These are phyloP conservation scores for Arthroderma sp. DNA, from an alignment of 2,329 filamentous ascomycete species.

Conservation along the genomic window DNA sequence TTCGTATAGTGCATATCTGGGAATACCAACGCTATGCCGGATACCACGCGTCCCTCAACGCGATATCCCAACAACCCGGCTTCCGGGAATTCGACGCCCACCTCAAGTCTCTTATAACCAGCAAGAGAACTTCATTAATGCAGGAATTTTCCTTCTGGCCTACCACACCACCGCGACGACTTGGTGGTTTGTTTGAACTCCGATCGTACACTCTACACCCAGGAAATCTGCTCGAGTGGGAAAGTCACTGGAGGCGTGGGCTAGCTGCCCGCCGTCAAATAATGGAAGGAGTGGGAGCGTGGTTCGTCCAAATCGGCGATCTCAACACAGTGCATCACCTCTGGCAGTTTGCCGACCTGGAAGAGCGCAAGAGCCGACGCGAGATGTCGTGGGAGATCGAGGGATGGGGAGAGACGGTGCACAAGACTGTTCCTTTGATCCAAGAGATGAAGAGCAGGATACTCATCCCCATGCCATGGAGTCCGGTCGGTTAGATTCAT, in stretches of 20 bases:
- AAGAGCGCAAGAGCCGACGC: slow-evolving; percentile 77
- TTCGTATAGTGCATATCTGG: slow-evolving; percentile 80
- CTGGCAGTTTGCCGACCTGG: slow-evolving; percentile 95
- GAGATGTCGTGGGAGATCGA: slow-evolving; percentile 93
- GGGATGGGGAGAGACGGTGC: slow-evolving; percentile 93
- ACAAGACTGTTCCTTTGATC: slow-evolving; percentile 96
- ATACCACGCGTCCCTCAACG: slow-evolving; percentile 82
- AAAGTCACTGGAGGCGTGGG: slow-evolving; percentile 92
- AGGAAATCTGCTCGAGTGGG: slow-evolving; percentile 93
- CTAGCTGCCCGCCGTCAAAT: slow-evolving; percentile 84
- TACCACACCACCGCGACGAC: slow-evolving; percentile 73
- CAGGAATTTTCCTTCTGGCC: slow-evolving; percentile 99
- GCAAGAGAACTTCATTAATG: slow-evolving; percentile 86
- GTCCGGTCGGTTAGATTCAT: slow-evolving; percentile 59
- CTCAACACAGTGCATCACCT: slow-evolving; percentile 96
- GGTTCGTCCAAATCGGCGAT: slow-evolving; percentile 97
- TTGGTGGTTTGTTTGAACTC: slow-evolving; percentile 89
- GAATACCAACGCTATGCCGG: slow-evolving; percentile 96
- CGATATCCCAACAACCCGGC: slow-evolving; percentile 69
- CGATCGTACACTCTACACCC: slow-evolving; percentile 94
- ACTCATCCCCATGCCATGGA: slow-evolving; percentile 91
- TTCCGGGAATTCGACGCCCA: slow-evolving; percentile 73
- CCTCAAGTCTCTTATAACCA: slow-evolving; percentile 70
- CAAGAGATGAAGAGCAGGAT: slow-evolving; percentile 93
- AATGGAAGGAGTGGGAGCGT: slow-evolving; percentile 96